These are phyloP conservation scores for Corylus heterophylla DNA, from an alignment of 306 rosid species.

Conservation along the genomic window DNA sequence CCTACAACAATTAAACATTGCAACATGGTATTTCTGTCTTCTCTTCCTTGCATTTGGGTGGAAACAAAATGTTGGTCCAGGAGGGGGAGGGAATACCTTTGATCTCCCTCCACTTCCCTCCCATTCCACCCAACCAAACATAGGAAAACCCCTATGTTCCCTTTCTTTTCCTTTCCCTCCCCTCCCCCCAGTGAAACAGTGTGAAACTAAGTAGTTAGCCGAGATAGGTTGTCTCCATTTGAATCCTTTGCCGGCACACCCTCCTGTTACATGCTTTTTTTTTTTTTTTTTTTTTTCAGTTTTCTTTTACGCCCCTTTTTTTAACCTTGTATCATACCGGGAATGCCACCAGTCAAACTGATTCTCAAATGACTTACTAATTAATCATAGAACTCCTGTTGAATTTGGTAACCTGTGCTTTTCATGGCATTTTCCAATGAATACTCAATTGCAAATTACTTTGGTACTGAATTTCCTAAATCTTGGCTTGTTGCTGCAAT, in stretches of 20 bases:
- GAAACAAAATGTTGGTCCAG: neutral
- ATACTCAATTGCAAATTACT: slow-evolving; percentile 16
- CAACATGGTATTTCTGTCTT: neutral
- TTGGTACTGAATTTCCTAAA: slow-evolving; percentile 18
- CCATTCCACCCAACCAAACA: neutral
- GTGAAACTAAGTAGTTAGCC: neutral
- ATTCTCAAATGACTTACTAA: slow-evolving; percentile 16
- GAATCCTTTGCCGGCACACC: slow-evolving; percentile 18
- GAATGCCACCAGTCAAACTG: neutral
- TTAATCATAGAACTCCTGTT: neutral
- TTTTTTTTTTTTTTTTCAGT: slow-evolving; percentile 5
- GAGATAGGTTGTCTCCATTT: neutral
- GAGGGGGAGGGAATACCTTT: neutral
- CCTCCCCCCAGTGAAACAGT: neutral
- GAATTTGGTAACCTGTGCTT: slow-evolving; percentile 9
- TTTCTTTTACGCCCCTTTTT: neutral
- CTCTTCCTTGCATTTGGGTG: neutral
- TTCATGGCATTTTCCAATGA: slow-evolving; percentile 16
- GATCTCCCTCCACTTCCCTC: neutral
- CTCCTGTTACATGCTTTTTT: neutral
- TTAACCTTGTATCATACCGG: neutral
- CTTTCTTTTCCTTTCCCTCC: neutral
- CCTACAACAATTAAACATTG: neutral
- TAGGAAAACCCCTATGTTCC: no score
- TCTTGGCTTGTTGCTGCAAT: slow-evolving; percentile 18